Conservation (phyloP, 371 early-diverging fungal genomes). For the Mucor saturninus region DNA sequence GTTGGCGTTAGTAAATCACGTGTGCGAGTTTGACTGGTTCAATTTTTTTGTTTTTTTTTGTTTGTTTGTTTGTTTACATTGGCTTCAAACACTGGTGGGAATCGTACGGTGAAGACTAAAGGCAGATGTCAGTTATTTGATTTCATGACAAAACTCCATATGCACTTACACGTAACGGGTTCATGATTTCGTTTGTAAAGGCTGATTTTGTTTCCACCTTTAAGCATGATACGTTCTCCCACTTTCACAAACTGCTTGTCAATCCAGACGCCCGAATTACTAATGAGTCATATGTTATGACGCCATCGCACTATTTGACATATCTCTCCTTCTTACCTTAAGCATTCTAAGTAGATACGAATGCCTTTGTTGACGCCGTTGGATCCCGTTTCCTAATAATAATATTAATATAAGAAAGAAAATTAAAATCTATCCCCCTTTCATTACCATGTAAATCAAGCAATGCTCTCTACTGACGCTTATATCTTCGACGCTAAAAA, state of each 20-base stretch:
- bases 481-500: slow-evolving; percentile 35
- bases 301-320: too few relatives aligned
- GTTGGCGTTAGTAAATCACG: not conserved
- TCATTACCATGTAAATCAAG: slow-evolving; percentile 65
- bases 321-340: slow-evolving; percentile 56
- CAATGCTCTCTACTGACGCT: slow-evolving; percentile 78
- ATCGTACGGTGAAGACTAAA: slow-evolving; percentile 31
- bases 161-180: not conserved
- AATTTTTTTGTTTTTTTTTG: too few relatives aligned
- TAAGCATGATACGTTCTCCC: slow-evolving; percentile 54
- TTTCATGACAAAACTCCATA: not conserved
- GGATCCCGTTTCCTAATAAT: slow-evolving; percentile 43
- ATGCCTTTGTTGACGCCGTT: slow-evolving; percentile 35
- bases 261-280: not conserved
- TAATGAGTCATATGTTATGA: too few relatives aligned
- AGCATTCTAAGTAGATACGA: slow-evolving; percentile 51
- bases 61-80: slow-evolving; percentile 20
- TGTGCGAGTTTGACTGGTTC: too few relatives aligned
- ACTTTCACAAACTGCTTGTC: slow-evolving; percentile 5
- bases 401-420: not conserved
- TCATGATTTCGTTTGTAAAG: slow-evolving; percentile 45
- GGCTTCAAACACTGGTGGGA: slow-evolving; percentile 32
- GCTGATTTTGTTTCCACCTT: slow-evolving; percentile 68
- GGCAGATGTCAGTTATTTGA: slow-evolving; percentile 4
- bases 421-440: not conserved